Base-by-base conservation (phyloP, 148 eudicot species). In the Rheum nobile region DNA sequence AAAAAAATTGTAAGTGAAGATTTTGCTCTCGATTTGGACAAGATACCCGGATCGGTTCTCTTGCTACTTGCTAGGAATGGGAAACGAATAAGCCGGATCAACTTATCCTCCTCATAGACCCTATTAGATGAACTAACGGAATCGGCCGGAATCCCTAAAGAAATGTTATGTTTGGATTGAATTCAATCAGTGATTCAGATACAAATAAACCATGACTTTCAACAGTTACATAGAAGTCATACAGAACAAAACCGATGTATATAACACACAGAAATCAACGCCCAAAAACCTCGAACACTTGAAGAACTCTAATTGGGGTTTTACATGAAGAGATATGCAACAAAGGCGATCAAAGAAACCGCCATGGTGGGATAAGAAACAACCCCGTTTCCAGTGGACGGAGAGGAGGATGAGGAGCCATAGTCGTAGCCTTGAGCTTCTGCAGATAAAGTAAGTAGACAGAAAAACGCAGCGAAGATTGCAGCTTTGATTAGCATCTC, bases 1-100 rank as follows among this genome's bases (percentile, higher is more conserved):
- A 76, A 22, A 9, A 71, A 77, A 73, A 83, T 83, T 85, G 88
- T 85, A 7, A 81, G 84, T 42, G 88, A 86, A 79, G 88, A 86
- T 61, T 83, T 86, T 67, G 79, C 88, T 28, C 79, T 86, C 26
- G 83, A 81, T 72, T 81, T 67, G 46, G 85, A 86, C 29, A 76
- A 75, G 52, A 65, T 77, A 10, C 80, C 82, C 0, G 88, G 86
- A 24, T 32, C 75, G 1, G 77, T 85, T 31, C 74, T 77, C 12
- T 73, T 85, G 10, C 74, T 83, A 12, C 17, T 75, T 85, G 14
- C 74, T 85, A 12, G 88, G 88, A n/a, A 77, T 75, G 24, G 34
- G 78, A 59, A 85, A 85, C 57, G 84, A 79, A 55, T 81, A 42
- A 37, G 37, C 59, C 14, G 86, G 84, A 41, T 44, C 82, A 0